Conservation (phyloP, 208 protist species). For the Acanthamoeba culbertsoni region DNA sequence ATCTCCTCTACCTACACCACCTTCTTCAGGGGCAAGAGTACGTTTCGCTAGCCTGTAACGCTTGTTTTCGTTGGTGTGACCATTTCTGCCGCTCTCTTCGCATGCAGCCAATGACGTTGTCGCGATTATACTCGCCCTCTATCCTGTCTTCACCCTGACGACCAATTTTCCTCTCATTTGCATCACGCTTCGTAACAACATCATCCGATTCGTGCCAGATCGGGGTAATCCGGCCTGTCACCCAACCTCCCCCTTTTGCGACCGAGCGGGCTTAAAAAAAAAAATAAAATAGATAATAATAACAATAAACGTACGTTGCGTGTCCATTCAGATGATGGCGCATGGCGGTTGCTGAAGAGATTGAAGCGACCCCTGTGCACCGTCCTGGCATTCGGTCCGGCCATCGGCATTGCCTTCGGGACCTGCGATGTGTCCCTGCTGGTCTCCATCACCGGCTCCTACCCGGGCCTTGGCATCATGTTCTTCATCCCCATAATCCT, state of each 20-base stretch:
- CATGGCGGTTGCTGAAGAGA: neutral
- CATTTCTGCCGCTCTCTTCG: neutral
- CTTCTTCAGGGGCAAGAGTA: neutral
- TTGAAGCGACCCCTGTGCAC: slow-evolving; percentile 66
- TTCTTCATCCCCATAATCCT: slow-evolving; percentile 74
- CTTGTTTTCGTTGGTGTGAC: neutral
- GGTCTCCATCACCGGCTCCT: slow-evolving; percentile 74
- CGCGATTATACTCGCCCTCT: slow-evolving; percentile 72
- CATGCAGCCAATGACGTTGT: slow-evolving; percentile 12
- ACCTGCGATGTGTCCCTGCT: slow-evolving; percentile 68
- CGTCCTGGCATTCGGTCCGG: slow-evolving; percentile 46
- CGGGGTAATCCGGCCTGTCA: no score
- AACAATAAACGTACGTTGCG: neutral
- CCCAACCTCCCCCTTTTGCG: no score
- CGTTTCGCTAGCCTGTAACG: neutral
- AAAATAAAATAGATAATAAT: no score
- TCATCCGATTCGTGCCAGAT: slow-evolving; percentile 66
- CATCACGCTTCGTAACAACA: slow-evolving; percentile 80
- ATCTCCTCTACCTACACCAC: neutral
- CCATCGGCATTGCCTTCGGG: slow-evolving; percentile 70
- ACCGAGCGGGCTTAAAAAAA: no score
- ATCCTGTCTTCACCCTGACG: slow-evolving; percentile 80
- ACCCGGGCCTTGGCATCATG: slow-evolving; percentile 76
- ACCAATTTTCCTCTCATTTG: slow-evolving; percentile 78
- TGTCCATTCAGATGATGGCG: neutral